A percentile compares a stretch with the other conserved stretches of the same genome.
phyloP scores from a whole-genome alignment of 1,139 yeast species.

The Yamadazyma atmosphaerica region DNA sequence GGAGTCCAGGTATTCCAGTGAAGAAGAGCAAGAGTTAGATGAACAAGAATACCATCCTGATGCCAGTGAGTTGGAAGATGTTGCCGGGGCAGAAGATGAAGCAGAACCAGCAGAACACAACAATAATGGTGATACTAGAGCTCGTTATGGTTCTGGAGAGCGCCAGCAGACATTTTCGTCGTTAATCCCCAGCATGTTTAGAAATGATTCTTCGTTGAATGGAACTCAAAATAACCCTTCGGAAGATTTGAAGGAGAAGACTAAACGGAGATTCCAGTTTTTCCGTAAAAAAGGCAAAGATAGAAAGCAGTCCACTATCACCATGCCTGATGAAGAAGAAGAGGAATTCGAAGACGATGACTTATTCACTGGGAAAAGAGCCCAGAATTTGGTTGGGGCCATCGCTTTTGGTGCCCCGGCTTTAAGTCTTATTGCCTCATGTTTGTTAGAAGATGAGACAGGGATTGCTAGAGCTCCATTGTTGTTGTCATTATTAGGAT shows the following conservation, averaged over 20 bases:
- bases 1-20: slow-evolving; percentile 27
- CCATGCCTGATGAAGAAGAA: slow-evolving; percentile 18
- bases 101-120: neutral
- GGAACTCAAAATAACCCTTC: slow-evolving; percentile 7
- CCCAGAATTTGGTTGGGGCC: slow-evolving; percentile 63
- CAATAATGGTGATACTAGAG: slow-evolving; percentile 6
- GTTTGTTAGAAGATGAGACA: slow-evolving; percentile 74
- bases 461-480: slow-evolving; percentile 82
- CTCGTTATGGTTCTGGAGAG: slow-evolving; percentile 3
- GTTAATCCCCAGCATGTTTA: slow-evolving; percentile 16
- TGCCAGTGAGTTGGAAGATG: slow-evolving; percentile 6
- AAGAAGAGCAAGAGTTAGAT: slow-evolving; percentile 24
- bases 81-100: slow-evolving; percentile 2
- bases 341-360: slow-evolving; percentile 26
- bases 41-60: slow-evolving; percentile 7
- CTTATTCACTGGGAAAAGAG: slow-evolving; percentile 46
- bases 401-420: slow-evolving; percentile 78
- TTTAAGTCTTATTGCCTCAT: slow-evolving; percentile 71
- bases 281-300: slow-evolving; percentile 27
- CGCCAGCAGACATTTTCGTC: slow-evolving; percentile 11
- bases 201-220: slow-evolving; percentile 10
- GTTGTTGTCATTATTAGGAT: slow-evolving; percentile 68
- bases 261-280: slow-evolving; percentile 23
- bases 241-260: slow-evolving; percentile 4
- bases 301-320: slow-evolving; percentile 20